These are phyloP conservation scores for Zygosaccharomyces sapae DNA, from an alignment of 1,139 yeast species.

Conservation along the genomic window DNA sequence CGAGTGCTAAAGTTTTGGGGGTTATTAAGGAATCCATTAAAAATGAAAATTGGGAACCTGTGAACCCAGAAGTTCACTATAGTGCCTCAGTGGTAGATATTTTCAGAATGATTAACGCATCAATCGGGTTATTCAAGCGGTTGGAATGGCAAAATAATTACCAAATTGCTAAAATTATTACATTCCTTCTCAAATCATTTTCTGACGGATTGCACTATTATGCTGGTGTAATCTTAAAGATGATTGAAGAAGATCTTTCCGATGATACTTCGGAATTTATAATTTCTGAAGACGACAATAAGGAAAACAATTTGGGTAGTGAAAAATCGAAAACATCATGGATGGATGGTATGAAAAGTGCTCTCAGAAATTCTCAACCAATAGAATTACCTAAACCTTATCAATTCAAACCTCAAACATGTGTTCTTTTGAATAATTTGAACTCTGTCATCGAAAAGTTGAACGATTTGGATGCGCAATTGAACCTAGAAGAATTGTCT, in stretches of 20 bases:
- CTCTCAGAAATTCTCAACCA: conserved; percentile 37
- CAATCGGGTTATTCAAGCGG: conserved; percentile 49
- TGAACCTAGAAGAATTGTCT: conserved; percentile 62
- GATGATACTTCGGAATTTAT: conserved; percentile 30
- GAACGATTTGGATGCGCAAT: conserved; percentile 53
- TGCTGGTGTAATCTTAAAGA: conserved; percentile 44
- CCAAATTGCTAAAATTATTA: conserved; percentile 58
- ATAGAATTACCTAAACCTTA: conserved; percentile 51
- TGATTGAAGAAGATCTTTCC: conserved; percentile 49
- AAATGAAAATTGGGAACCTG: conserved; percentile 53
- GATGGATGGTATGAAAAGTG: conserved; percentile 49
- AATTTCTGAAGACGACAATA: conserved; percentile 33
- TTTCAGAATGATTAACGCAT: conserved; percentile 58
- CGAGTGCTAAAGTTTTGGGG: conserved; percentile 46
- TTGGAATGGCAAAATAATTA: conserved; percentile 60
- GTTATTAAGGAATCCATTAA: conserved; percentile 55
- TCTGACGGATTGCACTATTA: conserved; percentile 59
- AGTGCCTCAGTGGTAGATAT: conserved; percentile 65
- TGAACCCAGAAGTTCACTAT: conserved; percentile 42
- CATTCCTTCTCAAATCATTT: conserved; percentile 55
- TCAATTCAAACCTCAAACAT: conserved; percentile 59
- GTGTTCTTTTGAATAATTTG: conserved; percentile 72
- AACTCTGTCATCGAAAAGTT: conserved; percentile 58
- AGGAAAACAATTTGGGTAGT: conserved; percentile 37
- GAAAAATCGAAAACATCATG: conserved; percentile 43